phyloP scores from a whole-genome alignment of 2,329 filamentous ascomycete genomes.

The Pseudocercospora eumusae region DNA sequence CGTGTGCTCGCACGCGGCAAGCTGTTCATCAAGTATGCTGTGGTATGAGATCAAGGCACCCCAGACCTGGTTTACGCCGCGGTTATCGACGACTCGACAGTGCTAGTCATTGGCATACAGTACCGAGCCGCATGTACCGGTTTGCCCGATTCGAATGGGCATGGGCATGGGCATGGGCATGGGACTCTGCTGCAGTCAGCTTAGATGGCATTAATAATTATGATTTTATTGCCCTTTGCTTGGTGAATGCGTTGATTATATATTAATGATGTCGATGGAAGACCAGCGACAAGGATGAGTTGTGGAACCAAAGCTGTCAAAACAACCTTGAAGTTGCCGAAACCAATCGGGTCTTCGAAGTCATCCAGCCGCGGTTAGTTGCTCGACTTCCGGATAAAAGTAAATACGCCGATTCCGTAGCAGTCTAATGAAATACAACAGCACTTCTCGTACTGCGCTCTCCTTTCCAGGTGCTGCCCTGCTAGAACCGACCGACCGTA shows the following conservation, averaged over 20 bases:
- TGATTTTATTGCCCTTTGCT: neutral
- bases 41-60: conserved; percentile 1
- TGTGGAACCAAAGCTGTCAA: neutral
- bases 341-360: neutral
- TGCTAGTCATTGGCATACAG: conserved; percentile 11
- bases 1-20: neutral
- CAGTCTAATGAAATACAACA: too few species aligned
- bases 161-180: neutral
- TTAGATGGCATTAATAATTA: neutral
- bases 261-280: too few species aligned
- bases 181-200: neutral
- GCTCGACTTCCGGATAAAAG: too few species aligned
- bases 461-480: too few species aligned
- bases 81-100: conserved; percentile 4
- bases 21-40: neutral
- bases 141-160: neutral
- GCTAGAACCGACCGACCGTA: too few species aligned
- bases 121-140: conserved; percentile 8
- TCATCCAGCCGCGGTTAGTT: neutral
- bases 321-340: neutral
- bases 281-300: too few species aligned
- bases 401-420: too few species aligned
- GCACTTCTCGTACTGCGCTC: too few species aligned
- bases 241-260: neutral
- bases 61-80: neutral